A percentile compares a stretch with the other conserved stretches of the same genome.
phyloP scores from a whole-genome alignment of 179 eudicot genomes.

The Beta lomatogona region DNA sequence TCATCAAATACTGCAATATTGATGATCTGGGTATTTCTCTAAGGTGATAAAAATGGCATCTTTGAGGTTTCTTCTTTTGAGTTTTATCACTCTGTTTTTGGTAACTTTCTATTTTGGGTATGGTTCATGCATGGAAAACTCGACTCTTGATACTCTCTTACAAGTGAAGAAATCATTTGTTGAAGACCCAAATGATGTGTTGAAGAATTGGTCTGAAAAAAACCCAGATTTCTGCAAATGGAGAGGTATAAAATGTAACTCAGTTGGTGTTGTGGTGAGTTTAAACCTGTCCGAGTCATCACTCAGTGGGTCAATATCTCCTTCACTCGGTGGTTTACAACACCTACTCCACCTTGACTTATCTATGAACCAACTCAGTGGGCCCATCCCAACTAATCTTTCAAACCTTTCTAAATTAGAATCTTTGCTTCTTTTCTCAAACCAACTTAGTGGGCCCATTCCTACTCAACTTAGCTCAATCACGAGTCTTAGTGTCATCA shows the following conservation, averaged over 20 bases:
- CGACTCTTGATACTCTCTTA: conserved; percentile 43
- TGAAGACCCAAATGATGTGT: conserved; percentile 57
- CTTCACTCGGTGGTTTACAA: conserved; percentile 50
- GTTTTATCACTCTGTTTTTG: conserved; percentile 29
- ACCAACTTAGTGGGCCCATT: conserved; percentile 72
- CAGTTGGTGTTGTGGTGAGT: conserved; percentile 45
- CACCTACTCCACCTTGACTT: conserved; percentile 83
- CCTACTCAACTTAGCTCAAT: conserved; percentile 74
- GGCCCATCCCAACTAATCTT: conserved; percentile 86
- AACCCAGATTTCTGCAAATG: conserved; percentile 67
- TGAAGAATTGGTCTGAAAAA: conserved; percentile 50
- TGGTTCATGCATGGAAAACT: not conserved
- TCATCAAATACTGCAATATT: not conserved
- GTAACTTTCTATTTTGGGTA: not conserved
- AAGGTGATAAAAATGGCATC: conserved; percentile 17
- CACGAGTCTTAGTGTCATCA: conserved; percentile 47
- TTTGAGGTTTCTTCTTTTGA: conserved; percentile 4
- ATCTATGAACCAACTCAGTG: conserved; percentile 64
- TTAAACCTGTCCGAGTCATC: conserved; percentile 69
- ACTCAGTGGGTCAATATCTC: conserved; percentile 70
- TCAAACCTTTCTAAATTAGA: conserved; percentile 63
- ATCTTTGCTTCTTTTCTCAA: conserved; percentile 68
- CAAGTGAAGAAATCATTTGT: conserved; percentile 57
- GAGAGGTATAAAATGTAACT: conserved; percentile 64
- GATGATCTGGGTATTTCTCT: not conserved